Evolutionary conservation across 2,329 filamentous ascomycete genomes (phyloP), one percentile per base, ranked within the genome.

Genomic region (Daldinia sp.): DNA sequence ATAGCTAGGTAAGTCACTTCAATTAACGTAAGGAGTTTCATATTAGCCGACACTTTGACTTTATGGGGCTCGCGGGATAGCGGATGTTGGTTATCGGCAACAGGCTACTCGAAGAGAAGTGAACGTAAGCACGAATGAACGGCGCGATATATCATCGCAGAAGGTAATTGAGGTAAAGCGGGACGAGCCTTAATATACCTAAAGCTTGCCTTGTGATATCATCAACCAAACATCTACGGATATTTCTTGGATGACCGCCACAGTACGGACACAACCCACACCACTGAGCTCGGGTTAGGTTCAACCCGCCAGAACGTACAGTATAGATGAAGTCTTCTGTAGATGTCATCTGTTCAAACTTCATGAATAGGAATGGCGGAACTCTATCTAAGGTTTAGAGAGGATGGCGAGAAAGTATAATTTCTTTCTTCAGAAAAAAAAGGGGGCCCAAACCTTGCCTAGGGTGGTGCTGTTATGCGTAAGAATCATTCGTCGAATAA

Each of bases 21-120:
- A 47, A 76, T 62, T 19, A 72, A 66, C 59, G 76, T 64, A 55
- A 75, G 23, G 49, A 74, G 63, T 32, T 52, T 60, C 66, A 68
- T 68, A 7, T 39, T 54, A 21, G n/a, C 37, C 9, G 1, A 43
- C 23, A 6, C 17, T 47, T 7, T 43, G 15, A 23, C 19, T 11
- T 41, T 21, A 5, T 11, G 19, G 13, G 19, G 13, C 15, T 5
- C 8, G 11, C 10, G 37, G 8, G 10, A 41, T 5, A 15, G 10
- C 15, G 15, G 21, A 43, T 43, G 11, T n/a, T 25, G 21, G 10
- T 25, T 25, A 15, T 43, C 13, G 0, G 21, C 19, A 43, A 6
- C 11, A 19, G 19, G 11, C 8, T 25, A 4, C 39, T 13, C 6
- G 21, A 25, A 11, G 37, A n/a, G n/a, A n/a, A n/a, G n/a, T n/a